A percentile compares a stretch with the other conserved stretches of the same genome.
Conservation (phyloP, 495 filamentous ascomycete species). For the Annulohypoxylon maeteangense region DNA sequence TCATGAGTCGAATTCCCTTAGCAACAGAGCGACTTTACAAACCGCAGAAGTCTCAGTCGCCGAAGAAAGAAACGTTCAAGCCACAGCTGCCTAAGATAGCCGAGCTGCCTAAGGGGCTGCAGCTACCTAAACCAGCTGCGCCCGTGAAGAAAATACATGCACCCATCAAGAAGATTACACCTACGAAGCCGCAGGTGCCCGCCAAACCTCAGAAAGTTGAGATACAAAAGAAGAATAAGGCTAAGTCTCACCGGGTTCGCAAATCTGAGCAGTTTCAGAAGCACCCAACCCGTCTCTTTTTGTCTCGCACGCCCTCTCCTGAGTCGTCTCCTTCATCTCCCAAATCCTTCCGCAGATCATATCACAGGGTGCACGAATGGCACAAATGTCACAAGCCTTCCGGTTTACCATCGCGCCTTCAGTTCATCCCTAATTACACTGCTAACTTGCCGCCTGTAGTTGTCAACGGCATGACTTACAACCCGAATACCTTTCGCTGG, state of each 20-base stretch:
- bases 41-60: neutral
- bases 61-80: neutral
- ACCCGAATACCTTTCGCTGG: conserved; percentile 84
- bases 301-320: neutral
- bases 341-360: neutral
- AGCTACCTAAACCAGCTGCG: neutral
- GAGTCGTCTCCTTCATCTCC: neutral
- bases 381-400: neutral
- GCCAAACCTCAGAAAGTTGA: neutral
- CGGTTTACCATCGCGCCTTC: neutral
- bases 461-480: conserved; percentile 95
- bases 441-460: conserved; percentile 60
- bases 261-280: conserved; percentile 27
- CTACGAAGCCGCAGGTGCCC: conserved; percentile 1
- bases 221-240: neutral
- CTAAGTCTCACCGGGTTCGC: neutral
- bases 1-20: conserved; percentile 13
- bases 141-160: neutral
- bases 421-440: conserved; percentile 17
- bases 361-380: neutral
- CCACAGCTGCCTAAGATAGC: conserved; percentile 7
- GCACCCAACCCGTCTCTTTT: neutral
- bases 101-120: conserved; percentile 16
- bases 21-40: conserved; percentile 16
- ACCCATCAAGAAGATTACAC: neutral